These are phyloP conservation scores for Platanthera guangdongensis DNA, from an alignment of 106 monocot species.

Conservation along the genomic window DNA sequence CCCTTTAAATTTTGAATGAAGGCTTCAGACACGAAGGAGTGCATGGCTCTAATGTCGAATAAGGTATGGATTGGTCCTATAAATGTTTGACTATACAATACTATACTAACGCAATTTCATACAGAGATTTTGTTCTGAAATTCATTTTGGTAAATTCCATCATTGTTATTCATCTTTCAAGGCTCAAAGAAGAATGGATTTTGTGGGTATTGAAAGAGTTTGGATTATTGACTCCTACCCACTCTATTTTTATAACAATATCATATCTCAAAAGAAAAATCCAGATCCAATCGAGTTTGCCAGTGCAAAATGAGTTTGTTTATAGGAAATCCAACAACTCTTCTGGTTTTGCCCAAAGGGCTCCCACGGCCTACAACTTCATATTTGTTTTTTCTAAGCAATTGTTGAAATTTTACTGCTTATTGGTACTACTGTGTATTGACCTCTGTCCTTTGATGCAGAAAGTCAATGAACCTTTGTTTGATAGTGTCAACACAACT, in stretches of 20 bases:
- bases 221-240: constrained; percentile 87
- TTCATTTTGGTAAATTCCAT: constrained; percentile 77
- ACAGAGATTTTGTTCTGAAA: constrained; percentile 92
- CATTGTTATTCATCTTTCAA: constrained; percentile 78
- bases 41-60: no score
- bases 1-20: no score
- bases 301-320: constrained; percentile 83
- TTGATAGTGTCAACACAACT: constrained; percentile 86
- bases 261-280: constrained; percentile 99
- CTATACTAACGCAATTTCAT: constrained; percentile 97
- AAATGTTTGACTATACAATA: background rate
- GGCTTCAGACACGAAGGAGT: no score
- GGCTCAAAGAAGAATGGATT: constrained; percentile 96
- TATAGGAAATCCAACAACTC: constrained; percentile 62
- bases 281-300: constrained; percentile 99
- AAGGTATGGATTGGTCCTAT: no score
- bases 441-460: constrained; percentile 21
- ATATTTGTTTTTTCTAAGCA: background rate
- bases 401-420: background rate
- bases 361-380: constrained; percentile 83
- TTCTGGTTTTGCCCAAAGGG: constrained; percentile 86
- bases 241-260: constrained; percentile 73
- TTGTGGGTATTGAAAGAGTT: constrained; percentile 96
- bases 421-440: background rate
- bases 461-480: constrained; percentile 97